A percentile compares a stretch with the other conserved stretches of the same genome.
These are phyloP conservation scores for Chalciporus sp. DNA, from an alignment of 1,284 basidiomycete species.

Conservation along the genomic window DNA sequence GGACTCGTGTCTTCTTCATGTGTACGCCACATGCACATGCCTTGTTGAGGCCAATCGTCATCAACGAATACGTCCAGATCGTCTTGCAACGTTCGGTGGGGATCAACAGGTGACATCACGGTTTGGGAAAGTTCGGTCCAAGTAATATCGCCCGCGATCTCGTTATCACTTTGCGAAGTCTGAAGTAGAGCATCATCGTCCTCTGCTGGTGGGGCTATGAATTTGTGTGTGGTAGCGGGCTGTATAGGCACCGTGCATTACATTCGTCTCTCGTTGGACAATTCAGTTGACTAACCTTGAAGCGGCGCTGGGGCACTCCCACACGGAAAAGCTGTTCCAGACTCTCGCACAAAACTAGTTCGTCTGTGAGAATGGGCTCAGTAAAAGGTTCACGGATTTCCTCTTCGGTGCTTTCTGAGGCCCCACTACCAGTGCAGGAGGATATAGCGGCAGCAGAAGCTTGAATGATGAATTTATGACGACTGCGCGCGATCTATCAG, in stretches of 20 bases:
- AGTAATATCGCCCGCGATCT: slow-evolving; percentile 4
- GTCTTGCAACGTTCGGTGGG: slow-evolving; percentile 4
- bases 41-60: slow-evolving; percentile 20
- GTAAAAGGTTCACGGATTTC: slow-evolving; percentile 14
- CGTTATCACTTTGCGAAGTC: slow-evolving; percentile 6
- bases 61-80: slow-evolving; percentile 17
- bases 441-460: slow-evolving; percentile 21
- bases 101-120: slow-evolving; percentile 6
- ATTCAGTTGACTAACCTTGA: slow-evolving; percentile 48
- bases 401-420: slow-evolving; percentile 10
- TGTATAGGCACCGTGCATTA: slow-evolving; percentile 12
- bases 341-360: slow-evolving; percentile 44
- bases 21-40: slow-evolving; percentile 15
- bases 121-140: slow-evolving; percentile 25
- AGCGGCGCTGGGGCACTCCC: slow-evolving; percentile 45
- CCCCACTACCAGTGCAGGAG: slow-evolving; percentile 11
- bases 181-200: slow-evolving; percentile 29
- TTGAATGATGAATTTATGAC: slow-evolving; percentile 24
- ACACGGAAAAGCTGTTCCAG: slow-evolving; percentile 52
- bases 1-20: slow-evolving; percentile 10
- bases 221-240: slow-evolving; percentile 15
- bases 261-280: background rate
- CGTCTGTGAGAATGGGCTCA: slow-evolving; percentile 32
- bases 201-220: slow-evolving; percentile 10
- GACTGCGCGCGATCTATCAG: slow-evolving; percentile 24